Percentiles rank a stretch among this genome's conserved stretches.
Evolutionary conservation across 2,329 filamentous ascomycete genomes (phyloP).

Genomic region (Elsinoe necatrix): DNA sequence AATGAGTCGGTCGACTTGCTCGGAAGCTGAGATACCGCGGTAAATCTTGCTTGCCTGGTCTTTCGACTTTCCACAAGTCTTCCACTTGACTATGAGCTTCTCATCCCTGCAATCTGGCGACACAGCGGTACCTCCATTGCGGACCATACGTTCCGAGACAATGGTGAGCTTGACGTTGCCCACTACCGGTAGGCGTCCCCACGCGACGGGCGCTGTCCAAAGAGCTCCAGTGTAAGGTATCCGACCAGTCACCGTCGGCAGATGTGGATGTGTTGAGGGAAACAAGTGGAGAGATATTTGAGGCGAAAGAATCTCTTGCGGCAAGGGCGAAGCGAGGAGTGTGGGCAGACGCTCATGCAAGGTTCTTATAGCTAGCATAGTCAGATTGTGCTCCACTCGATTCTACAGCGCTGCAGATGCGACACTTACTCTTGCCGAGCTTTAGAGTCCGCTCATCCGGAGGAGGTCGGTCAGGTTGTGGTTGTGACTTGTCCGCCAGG

Average conservation of each 20-base stretch:
- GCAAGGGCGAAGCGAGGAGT: conserved; percentile 52
- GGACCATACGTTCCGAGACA: conserved; percentile 76
- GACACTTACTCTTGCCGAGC: conserved; percentile 50
- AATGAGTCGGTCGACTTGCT: conserved; percentile 47
- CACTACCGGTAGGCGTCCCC: conserved; percentile 84
- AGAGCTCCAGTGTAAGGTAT: conserved; percentile 87
- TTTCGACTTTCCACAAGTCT: conserved; percentile 53
- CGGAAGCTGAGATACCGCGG: conserved; percentile 31
- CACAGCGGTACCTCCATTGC: conserved; percentile 40
- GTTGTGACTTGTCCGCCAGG: background rate
- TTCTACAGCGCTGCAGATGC: background rate
- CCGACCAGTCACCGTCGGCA: conserved; percentile 83
- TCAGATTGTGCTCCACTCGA: background rate
- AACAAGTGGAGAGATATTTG: conserved; percentile 56
- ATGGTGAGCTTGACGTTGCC: conserved; percentile 86
- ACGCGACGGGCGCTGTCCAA: conserved; percentile 92
- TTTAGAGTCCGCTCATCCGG: conserved; percentile 53
- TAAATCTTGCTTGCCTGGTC: conserved; percentile 39
- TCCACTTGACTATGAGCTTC: conserved; percentile 87
- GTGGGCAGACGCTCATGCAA: conserved; percentile 56
- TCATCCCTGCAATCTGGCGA: conserved; percentile 48
- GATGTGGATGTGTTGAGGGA: conserved; percentile 70
- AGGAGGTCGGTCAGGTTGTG: conserved; percentile 32
- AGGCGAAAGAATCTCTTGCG: conserved; percentile 54
- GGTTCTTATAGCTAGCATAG: conserved; percentile 44